A percentile compares a stretch with the other conserved stretches of the same genome.
phyloP scores from a whole-genome alignment of 2,329 filamentous ascomycete genomes.

The Chalaropsis thielavioides region DNA sequence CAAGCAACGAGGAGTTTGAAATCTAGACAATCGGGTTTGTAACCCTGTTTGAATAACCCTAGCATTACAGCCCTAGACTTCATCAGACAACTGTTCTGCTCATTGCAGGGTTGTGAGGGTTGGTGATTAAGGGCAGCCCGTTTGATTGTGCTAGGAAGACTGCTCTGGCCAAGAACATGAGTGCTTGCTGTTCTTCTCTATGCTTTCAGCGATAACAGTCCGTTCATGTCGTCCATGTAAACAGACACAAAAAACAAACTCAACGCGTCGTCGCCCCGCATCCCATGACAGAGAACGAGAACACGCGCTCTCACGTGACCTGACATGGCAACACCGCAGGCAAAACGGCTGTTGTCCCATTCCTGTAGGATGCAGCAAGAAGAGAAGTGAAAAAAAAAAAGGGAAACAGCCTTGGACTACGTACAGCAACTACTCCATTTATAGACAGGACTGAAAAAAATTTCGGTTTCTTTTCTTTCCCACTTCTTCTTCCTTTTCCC shows the following conservation, averaged over 20 bases:
- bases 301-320: neutral
- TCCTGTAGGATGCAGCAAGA: neutral
- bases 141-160: too few relatives aligned
- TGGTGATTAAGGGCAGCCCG: too few relatives aligned
- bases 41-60: neutral
- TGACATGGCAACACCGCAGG: neutral
- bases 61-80: neutral
- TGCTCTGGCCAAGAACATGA: too few relatives aligned
- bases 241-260: too few relatives aligned
- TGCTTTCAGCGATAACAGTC: too few relatives aligned
- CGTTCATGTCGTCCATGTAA: too few relatives aligned
- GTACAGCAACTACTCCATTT: slow-evolving; percentile 13
- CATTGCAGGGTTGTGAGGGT: too few relatives aligned
- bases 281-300: too few relatives aligned
- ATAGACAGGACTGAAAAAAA: slow-evolving; percentile 16
- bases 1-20: neutral
- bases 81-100: too few relatives aligned
- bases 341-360: neutral
- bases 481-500: slow-evolving; percentile 16
- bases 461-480: slow-evolving; percentile 7
- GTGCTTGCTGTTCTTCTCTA: too few relatives aligned
- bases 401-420: neutral
- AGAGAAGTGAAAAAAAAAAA: neutral
- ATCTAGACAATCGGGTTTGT: neutral
- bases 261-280: neutral